phyloP scores from a whole-genome alignment of 139 green algal species.

The Parachlorella kessleri region DNA sequence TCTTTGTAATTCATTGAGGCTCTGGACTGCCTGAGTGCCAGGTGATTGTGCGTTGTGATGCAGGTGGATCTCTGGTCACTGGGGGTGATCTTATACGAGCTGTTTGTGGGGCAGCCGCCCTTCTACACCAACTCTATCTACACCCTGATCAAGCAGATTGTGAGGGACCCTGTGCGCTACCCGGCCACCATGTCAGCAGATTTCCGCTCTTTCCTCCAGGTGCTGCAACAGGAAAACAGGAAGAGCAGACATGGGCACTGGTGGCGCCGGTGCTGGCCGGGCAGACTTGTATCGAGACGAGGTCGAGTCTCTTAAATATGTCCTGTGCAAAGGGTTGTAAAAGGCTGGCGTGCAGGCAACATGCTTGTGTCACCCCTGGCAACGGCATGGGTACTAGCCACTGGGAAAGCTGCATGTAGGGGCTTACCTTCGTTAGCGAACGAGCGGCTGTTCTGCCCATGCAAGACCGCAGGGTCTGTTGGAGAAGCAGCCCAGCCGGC shows the following conservation, averaged over 20 bases:
- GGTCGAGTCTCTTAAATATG: too few relatives aligned
- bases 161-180: constrained; percentile 92
- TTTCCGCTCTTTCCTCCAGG: constrained; percentile 94
- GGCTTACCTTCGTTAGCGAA: background rate
- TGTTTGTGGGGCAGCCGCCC: constrained; percentile 94
- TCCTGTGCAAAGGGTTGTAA: too few relatives aligned
- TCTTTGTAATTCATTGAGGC: too few relatives aligned
- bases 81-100: constrained; percentile 99
- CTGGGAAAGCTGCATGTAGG: background rate
- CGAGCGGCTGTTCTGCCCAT: background rate
- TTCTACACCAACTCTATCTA: constrained; percentile 99
- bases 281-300: too few relatives aligned
- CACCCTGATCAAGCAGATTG: constrained; percentile 93
- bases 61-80: constrained; percentile 97
- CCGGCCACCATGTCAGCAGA: constrained; percentile 83
- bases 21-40: background rate
- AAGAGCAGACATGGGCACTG: too few relatives aligned
- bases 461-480: constrained; percentile 77
- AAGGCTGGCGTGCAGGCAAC: too few relatives aligned
- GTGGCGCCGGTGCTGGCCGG: too few relatives aligned
- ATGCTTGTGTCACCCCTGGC: too few relatives aligned
- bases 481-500: constrained; percentile 87
- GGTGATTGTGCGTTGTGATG: background rate
- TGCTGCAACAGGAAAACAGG: too few relatives aligned
- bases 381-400: too few relatives aligned